These are phyloP conservation scores for Cicer pinnatifidum DNA, from an alignment of 306 rosid species.

Conservation along the genomic window DNA sequence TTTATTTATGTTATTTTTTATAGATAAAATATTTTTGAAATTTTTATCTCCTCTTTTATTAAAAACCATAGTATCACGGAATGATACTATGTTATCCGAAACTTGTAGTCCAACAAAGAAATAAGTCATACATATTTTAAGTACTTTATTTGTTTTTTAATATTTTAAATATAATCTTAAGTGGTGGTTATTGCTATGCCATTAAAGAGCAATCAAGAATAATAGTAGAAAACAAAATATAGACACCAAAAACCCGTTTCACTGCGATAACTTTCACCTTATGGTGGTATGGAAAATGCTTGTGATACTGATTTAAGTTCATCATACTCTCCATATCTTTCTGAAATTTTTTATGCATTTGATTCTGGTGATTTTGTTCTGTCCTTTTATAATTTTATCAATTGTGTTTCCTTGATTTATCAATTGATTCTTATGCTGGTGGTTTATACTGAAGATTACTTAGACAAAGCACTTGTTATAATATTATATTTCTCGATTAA, in stretches of 20 bases:
- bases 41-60: not conserved
- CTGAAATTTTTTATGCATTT: not conserved
- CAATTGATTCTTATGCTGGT: not conserved
- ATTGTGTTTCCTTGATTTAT: not conserved
- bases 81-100: not conserved
- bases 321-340: not conserved
- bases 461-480: not conserved
- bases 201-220: not conserved
- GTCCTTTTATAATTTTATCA: not conserved
- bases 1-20: not conserved
- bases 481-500: not conserved
- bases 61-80: not conserved
- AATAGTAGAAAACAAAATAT: too few species aligned
- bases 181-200: not conserved
- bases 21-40: not conserved
- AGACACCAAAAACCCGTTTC: not conserved
- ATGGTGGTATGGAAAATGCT: not conserved
- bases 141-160: not conserved
- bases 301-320: constrained; percentile 22
- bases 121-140: not conserved
- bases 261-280: too few species aligned
- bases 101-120: not conserved
- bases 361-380: not conserved
- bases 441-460: not conserved
- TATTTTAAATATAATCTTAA: too few species aligned